A percentile compares a stretch with the other conserved stretches of the same genome.
phyloP scores from a whole-genome alignment of 2,329 filamentous ascomycete species.

The Nannizziopsis barbatae region DNA sequence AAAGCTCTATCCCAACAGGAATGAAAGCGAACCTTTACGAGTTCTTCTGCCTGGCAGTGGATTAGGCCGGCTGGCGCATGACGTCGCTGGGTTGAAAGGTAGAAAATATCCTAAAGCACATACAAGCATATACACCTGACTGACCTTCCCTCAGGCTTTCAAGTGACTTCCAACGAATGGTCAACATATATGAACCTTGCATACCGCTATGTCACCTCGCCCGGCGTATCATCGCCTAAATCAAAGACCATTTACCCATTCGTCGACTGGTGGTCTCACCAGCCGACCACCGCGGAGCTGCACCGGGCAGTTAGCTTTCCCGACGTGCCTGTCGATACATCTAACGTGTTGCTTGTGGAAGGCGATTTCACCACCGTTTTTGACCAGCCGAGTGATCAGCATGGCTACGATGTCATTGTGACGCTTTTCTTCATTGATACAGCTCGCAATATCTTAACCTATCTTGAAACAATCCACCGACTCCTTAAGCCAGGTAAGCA shows the following conservation, averaged over 20 bases:
- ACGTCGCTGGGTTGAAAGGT: slow-evolving; percentile 38
- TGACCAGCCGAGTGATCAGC: slow-evolving; percentile 10
- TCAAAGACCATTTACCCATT: slow-evolving; percentile 40
- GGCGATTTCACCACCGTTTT: slow-evolving; percentile 45
- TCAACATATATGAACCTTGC: slow-evolving; percentile 48
- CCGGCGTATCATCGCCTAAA: slow-evolving; percentile 10
- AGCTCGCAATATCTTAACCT: slow-evolving; percentile 45
- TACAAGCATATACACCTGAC: not conserved
- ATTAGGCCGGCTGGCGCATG: slow-evolving; percentile 43
- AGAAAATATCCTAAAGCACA: not conserved
- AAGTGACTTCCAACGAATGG: slow-evolving; percentile 49
- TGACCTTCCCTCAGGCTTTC: slow-evolving; percentile 29
- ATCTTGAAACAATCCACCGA: slow-evolving; percentile 44
- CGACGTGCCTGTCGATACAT: slow-evolving; percentile 28
- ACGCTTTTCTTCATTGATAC: slow-evolving; percentile 54
- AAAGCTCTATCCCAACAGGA: slow-evolving; percentile 9
- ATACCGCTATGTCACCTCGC: slow-evolving; percentile 40
- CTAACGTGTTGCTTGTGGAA: slow-evolving; percentile 37
- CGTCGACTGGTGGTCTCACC: slow-evolving; percentile 48
- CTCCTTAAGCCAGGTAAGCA: slow-evolving; percentile 28
- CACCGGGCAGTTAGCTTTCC: slow-evolving; percentile 40
- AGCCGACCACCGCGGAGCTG: slow-evolving; percentile 40
- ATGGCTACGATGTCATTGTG: slow-evolving; percentile 40
- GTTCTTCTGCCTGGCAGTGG: slow-evolving; percentile 45
- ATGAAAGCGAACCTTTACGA: slow-evolving; percentile 21